Evolutionary conservation across 2,329 filamentous ascomycete species (phyloP).

Genomic region (Beauveria sp.): DNA sequence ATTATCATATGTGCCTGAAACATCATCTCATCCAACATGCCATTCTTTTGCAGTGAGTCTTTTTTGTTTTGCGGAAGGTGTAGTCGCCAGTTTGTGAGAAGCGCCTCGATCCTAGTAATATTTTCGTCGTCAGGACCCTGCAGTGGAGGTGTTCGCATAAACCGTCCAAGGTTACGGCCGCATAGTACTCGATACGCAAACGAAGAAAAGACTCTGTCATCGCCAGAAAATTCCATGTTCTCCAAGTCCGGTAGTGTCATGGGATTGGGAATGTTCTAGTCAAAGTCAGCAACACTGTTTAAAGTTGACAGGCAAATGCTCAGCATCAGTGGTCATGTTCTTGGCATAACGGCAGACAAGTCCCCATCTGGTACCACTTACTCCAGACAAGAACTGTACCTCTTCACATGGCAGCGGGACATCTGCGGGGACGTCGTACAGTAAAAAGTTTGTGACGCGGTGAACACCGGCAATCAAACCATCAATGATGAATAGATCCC

Average conservation of each 20-base stretch:
- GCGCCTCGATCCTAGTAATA: constrained; percentile 41
- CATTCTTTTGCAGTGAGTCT: constrained; percentile 60
- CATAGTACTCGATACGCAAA: constrained; percentile 80
- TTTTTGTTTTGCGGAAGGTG: constrained; percentile 68
- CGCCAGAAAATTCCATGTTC: constrained; percentile 62
- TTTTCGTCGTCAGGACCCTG: constrained; percentile 47
- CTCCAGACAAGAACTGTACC: constrained; percentile 55
- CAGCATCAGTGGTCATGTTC: background rate
- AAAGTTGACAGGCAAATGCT: background rate
- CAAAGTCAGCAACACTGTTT: constrained; percentile 4
- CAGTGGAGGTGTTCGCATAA: constrained; percentile 53
- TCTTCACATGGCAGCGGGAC: constrained; percentile 79
- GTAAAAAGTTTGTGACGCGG: constrained; percentile 59
- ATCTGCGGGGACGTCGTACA: constrained; percentile 59
- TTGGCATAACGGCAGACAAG: background rate
- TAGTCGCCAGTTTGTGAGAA: constrained; percentile 66
- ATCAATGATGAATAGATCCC: constrained; percentile 75
- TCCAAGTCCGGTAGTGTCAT: constrained; percentile 69
- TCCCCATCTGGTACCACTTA: constrained; percentile 28
- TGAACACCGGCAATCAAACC: constrained; percentile 78
- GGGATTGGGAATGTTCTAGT: constrained; percentile 48
- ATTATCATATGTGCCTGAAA: constrained; percentile 84
- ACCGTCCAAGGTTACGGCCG: constrained; percentile 66
- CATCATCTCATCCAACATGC: constrained; percentile 78
- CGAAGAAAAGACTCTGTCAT: constrained; percentile 68